Percentiles rank a stretch among this genome's conserved stretches.
Evolutionary conservation across 805 yeast species (phyloP).

Genomic region (Ogataea degrootiae): DNA sequence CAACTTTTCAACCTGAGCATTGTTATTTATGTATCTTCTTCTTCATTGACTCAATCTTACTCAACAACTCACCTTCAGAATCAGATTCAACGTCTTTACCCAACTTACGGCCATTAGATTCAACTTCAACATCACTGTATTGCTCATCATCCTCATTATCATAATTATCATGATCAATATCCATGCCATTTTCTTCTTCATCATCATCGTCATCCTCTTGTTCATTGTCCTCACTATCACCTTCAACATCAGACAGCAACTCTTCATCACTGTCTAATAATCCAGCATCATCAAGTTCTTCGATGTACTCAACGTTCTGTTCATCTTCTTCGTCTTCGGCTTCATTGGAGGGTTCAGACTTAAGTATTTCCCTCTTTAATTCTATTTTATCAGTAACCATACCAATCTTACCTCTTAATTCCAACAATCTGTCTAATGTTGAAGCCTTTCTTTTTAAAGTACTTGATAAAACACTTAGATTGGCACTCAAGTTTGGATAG

Average conservation of each 20-base stretch:
- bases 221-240: constrained; percentile 18
- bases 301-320: constrained; percentile 64
- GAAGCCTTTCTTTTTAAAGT: constrained; percentile 44
- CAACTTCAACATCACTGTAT: constrained; percentile 38
- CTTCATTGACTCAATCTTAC: constrained; percentile 9
- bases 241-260: constrained; percentile 13
- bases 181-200: constrained; percentile 17
- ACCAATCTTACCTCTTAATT: constrained; percentile 44
- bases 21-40: neutral
- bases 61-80: constrained; percentile 10
- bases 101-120: constrained; percentile 10
- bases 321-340: constrained; percentile 33
- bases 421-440: constrained; percentile 45
- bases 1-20: neutral
- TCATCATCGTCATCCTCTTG: constrained; percentile 21
- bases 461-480: constrained; percentile 41
- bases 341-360: constrained; percentile 18
- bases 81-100: constrained; percentile 13
- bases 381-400: constrained; percentile 42
- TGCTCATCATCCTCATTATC: constrained; percentile 45
- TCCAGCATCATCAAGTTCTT: constrained; percentile 56
- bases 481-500: constrained; percentile 39
- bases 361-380: constrained; percentile 36
- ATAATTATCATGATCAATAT: constrained; percentile 45
- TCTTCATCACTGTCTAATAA: constrained; percentile 23